Percentiles rank a stretch among this genome's conserved stretches.
Evolutionary conservation across 1,139 yeast genomes (phyloP).

Genomic region (Candida labiduridarum): DNA sequence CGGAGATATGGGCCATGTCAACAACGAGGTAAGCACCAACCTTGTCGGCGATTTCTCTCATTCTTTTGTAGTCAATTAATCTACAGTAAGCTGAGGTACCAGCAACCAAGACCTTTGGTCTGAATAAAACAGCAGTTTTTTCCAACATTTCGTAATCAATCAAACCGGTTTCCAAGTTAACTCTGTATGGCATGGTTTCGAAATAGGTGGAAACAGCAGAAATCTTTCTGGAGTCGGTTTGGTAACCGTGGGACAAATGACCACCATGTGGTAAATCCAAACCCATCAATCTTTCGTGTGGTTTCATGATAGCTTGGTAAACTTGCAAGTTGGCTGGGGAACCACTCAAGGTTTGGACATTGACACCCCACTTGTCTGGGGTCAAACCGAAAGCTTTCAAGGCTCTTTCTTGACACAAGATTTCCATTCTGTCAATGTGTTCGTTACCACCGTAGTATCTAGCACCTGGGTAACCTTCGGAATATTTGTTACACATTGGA

Average conservation of each 20-base stretch:
- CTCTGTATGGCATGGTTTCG: conserved; percentile 96
- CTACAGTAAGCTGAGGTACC: conserved; percentile 97
- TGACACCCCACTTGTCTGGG: conserved; percentile 90
- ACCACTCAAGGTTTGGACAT: conserved; percentile 91
- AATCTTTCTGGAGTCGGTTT: conserved; percentile 83
- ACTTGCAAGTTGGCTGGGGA: conserved; percentile 96
- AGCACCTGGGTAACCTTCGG: conserved; percentile 97
- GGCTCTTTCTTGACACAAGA: conserved; percentile 89
- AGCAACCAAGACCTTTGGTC: conserved; percentile 94
- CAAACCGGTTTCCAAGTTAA: conserved; percentile 80
- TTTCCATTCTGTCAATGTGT: conserved; percentile 88
- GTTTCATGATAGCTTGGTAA: conserved; percentile 87
- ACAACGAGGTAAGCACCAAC: conserved; percentile 91
- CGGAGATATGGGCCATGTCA: conserved; percentile 98
- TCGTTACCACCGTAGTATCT: conserved; percentile 98
- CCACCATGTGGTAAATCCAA: conserved; percentile 97
- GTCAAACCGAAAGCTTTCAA: conserved; percentile 78
- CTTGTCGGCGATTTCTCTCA: conserved; percentile 86
- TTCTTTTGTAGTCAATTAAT: conserved; percentile 85
- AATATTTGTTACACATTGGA: conserved; percentile 96
- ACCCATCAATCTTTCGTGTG: conserved; percentile 95
- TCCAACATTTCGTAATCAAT: conserved; percentile 91
- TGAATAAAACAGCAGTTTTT: conserved; percentile 79
- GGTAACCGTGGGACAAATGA: conserved; percentile 95
- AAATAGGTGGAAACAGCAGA: conserved; percentile 91